These are phyloP conservation scores for Dryas drummondii DNA, from an alignment of 306 rosid species.

Conservation along the genomic window DNA sequence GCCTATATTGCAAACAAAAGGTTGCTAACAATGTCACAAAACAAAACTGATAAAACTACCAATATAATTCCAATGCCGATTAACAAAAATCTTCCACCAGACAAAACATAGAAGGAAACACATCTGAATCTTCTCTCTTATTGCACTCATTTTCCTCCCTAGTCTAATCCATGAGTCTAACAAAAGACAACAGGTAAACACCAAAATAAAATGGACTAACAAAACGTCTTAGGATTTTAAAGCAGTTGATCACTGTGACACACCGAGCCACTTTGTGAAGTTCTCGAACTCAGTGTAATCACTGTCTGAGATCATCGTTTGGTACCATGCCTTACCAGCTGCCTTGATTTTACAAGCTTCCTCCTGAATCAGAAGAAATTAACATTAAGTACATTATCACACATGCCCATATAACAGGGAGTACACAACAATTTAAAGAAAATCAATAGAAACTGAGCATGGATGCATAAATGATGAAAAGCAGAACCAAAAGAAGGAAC, in stretches of 20 bases:
- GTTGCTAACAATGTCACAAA: neutral
- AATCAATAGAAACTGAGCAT: neutral
- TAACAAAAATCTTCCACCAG: constrained; percentile 6
- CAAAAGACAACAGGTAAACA: constrained; percentile 18
- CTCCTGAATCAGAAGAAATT: constrained; percentile 20
- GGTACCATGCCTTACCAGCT: constrained; percentile 43
- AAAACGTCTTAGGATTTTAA: neutral
- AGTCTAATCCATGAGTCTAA: constrained; percentile 25
- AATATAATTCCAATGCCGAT: constrained; percentile 16
- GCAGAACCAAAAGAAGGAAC: too few species aligned
- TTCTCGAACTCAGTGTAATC: constrained; percentile 44
- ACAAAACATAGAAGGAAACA: neutral
- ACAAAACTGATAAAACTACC: constrained; percentile 14
- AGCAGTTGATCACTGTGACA: constrained; percentile 27
- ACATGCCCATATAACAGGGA: neutral
- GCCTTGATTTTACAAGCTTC: constrained; percentile 32
- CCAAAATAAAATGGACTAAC: neutral
- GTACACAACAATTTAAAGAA: neutral
- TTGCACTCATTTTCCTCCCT: constrained; percentile 19
- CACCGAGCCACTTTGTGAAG: constrained; percentile 41
- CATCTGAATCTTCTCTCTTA: neutral
- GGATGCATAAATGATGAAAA: neutral
- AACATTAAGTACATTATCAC: neutral
- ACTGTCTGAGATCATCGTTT: constrained; percentile 43
- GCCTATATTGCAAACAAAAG: constrained; percentile 10